phyloP scores from a whole-genome alignment of 495 filamentous ascomycete species.

The Hypoxylon crocopeplum region DNA sequence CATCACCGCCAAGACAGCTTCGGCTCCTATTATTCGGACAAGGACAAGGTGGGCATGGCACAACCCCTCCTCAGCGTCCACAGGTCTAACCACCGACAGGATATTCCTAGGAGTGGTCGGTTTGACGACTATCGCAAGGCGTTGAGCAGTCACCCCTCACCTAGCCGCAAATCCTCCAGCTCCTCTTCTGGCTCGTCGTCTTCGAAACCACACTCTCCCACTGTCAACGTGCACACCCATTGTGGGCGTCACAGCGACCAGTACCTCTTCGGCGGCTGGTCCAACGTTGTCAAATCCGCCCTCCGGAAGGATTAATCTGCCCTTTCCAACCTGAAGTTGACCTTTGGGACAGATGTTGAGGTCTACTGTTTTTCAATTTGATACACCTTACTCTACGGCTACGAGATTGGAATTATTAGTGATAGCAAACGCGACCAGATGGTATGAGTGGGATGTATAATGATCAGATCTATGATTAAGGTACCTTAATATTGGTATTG shows the following conservation, averaged over 20 bases:
- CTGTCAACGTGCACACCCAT: slow-evolving; percentile 44
- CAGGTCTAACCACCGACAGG: slow-evolving; percentile 24
- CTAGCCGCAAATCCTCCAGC: slow-evolving; percentile 15
- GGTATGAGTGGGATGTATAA: slow-evolving; percentile 8
- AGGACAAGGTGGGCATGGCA: slow-evolving; percentile 34
- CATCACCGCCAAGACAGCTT: slow-evolving; percentile 34
- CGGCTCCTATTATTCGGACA: slow-evolving; percentile 31
- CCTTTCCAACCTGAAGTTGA: background rate
- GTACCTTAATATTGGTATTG: too few relatives aligned
- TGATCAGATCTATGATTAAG: slow-evolving; percentile 6
- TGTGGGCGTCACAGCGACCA: slow-evolving; percentile 45
- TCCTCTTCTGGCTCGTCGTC: too few relatives aligned
- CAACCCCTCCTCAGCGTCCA: background rate
- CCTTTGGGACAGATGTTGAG: background rate
- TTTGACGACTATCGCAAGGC: slow-evolving; percentile 19
- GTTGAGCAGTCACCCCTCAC: slow-evolving; percentile 2
- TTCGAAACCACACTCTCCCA: slow-evolving; percentile 36
- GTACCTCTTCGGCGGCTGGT: slow-evolving; percentile 41
- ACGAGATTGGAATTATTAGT: slow-evolving; percentile 20
- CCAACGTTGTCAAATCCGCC: slow-evolving; percentile 23
- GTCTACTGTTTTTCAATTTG: slow-evolving; percentile 10
- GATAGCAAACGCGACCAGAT: background rate
- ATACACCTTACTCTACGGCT: slow-evolving; percentile 10
- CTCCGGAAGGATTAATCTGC: slow-evolving; percentile 32
- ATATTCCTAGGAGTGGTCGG: background rate